Conservation (phyloP, 495 filamentous ascomycete species). For the Bacidia rubella region DNA sequence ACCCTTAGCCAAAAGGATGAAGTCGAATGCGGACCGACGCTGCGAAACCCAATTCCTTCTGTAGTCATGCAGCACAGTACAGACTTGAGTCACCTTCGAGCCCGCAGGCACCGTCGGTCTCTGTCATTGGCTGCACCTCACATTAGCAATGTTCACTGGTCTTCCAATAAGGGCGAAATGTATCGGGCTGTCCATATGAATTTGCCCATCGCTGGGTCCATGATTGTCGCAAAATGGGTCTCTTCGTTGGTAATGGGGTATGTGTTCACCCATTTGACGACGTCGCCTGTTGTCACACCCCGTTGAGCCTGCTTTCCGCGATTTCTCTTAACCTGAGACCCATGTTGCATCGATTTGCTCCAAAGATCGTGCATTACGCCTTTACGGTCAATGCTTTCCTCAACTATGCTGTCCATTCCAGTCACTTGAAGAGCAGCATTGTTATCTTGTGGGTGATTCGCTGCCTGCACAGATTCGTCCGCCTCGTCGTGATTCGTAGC, state of each 20-base stretch:
- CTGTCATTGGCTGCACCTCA: too few relatives aligned
- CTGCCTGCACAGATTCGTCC: neutral
- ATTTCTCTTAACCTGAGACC: neutral
- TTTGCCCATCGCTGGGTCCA: slow-evolving; percentile 35
- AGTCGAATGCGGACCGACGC: too few relatives aligned
- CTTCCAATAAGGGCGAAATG: too few relatives aligned
- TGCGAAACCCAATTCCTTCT: too few relatives aligned
- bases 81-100: too few relatives aligned
- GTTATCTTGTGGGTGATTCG: too few relatives aligned
- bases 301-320: neutral
- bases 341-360: neutral
- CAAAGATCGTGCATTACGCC: slow-evolving; percentile 4
- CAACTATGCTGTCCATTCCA: slow-evolving; percentile 12
- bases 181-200: slow-evolving; percentile 31
- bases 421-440: neutral
- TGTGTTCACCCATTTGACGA: slow-evolving; percentile 31
- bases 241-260: slow-evolving; percentile 38
- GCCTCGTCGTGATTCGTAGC: slow-evolving; percentile 40
- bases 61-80: too few relatives aligned
- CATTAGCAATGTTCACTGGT: too few relatives aligned
- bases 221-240: slow-evolving; percentile 39
- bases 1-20: too few relatives aligned
- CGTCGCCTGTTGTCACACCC: slow-evolving; percentile 20
- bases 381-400: slow-evolving; percentile 16
- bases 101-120: too few relatives aligned